Evolutionary conservation across 75 land plant genomes (phyloP), one percentile per base, ranked within the genome.

Genomic region (Pinus taeda): DNA sequence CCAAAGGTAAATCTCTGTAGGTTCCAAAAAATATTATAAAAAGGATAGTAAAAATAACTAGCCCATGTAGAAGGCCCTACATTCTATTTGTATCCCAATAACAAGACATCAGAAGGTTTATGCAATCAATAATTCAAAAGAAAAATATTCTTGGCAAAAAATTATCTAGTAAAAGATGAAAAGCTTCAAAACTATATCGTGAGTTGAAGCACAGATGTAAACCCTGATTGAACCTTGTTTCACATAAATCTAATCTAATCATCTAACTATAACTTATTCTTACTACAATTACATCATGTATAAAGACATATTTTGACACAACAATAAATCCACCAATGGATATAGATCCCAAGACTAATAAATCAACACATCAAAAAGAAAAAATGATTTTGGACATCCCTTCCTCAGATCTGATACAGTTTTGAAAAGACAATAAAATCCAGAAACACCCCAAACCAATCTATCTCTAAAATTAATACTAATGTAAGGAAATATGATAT

Each of bases 1-100:
- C 97, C 4, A 83, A 85, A 0, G 97, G 94, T 53, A 75, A 82
- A 9, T 88, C 57, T 81, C 97, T 94, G 76, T 12, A 70, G 11
- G 49, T 69, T 20, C 49, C 45, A 69, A 36, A 17, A 15, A 42
- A 69, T 8, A 37, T 69, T n/a, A 9, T 56, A 22, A 49, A 22
- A 49, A 9, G 29, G 26, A 26, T 26, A 73, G 74, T 53, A 45
- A 7, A 45, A 45, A 45, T 45, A 49, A 9, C 53, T 11, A 49
- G 9, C 53, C 53, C 53, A 49, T 49, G 53, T 0, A 49, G 53
- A 9, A 49, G 2, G 11, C 53, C 11, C 53, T 9, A 49, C 8
- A 49, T 49, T 49, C 53, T 49, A 49, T 49, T 7, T 11, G 8
- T 49, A 49, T 49, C 53, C 11, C 0, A 49, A 49, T 11, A 49